Conservation (phyloP, 441 rosid genomes). For the Raphanus hybrid region DNA sequence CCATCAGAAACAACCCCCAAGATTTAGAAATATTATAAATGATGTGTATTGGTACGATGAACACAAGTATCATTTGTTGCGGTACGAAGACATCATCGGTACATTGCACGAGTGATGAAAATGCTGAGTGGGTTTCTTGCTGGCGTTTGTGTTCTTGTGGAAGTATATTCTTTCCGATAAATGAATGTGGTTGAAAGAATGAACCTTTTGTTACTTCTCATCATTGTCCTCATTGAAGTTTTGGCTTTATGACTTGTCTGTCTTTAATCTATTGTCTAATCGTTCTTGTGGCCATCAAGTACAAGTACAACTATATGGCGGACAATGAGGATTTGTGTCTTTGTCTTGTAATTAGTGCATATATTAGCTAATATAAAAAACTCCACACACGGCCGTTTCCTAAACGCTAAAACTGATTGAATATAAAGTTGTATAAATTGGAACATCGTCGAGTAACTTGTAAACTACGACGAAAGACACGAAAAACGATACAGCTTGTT, state of each 20-base stretch:
- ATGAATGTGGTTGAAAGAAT: slow-evolving; percentile 3
- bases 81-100: slow-evolving; percentile 36
- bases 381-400: slow-evolving; percentile 18
- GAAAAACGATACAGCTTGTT: slow-evolving; percentile 3
- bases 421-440: neutral
- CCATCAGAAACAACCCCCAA: neutral
- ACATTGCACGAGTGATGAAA: slow-evolving; percentile 33
- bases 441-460: slow-evolving; percentile 23
- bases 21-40: neutral
- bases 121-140: slow-evolving; percentile 27
- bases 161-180: neutral
- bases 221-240: slow-evolving; percentile 8
- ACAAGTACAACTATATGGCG: neutral
- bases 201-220: slow-evolving; percentile 14
- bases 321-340: slow-evolving; percentile 6
- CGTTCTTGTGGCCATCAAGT: slow-evolving; percentile 8
- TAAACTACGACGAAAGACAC: slow-evolving; percentile 14
- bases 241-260: slow-evolving; percentile 17
- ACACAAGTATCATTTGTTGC: slow-evolving; percentile 36
- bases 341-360: slow-evolving; percentile 9
- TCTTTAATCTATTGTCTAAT: slow-evolving; percentile 20
- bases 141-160: slow-evolving; percentile 12
- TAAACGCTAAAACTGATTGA: neutral
- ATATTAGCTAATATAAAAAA: neutral
- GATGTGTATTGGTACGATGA: slow-evolving; percentile 6